These are phyloP conservation scores for Aureobasidium sp. DNA, from an alignment of 2,329 filamentous ascomycete genomes.

Conservation along the genomic window DNA sequence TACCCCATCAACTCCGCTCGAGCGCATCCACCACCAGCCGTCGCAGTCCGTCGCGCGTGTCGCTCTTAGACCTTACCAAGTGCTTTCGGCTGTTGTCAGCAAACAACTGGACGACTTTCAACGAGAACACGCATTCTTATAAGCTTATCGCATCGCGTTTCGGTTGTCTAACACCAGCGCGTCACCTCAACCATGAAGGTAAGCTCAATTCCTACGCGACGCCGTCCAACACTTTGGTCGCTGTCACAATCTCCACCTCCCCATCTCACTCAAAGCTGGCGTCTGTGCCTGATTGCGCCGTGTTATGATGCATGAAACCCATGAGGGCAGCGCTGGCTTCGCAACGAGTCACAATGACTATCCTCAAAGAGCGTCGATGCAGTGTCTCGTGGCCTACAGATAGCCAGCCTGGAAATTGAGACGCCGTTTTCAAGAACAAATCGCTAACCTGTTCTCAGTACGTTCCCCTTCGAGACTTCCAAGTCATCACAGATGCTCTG, in stretches of 20 bases:
- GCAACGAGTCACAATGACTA: neutral
- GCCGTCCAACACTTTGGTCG: neutral
- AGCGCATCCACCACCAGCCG: neutral
- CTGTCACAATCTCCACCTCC: neutral
- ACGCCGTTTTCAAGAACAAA: neutral
- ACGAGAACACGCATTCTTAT: neutral
- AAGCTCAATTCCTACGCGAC: slow-evolving; percentile 6
- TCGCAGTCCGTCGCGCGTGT: slow-evolving; percentile 10
- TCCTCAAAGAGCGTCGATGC: neutral
- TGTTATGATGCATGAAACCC: neutral
- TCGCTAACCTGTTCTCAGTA: slow-evolving; percentile 53
- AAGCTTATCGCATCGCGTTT: neutral
- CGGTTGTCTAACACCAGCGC: slow-evolving; percentile 3
- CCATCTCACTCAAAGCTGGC: neutral
- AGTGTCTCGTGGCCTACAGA: neutral
- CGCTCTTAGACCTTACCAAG: neutral
- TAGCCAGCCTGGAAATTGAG: neutral
- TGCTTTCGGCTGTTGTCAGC: neutral
- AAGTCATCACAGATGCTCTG: slow-evolving; percentile 82
- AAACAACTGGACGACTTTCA: neutral
- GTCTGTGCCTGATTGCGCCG: neutral
- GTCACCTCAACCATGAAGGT: slow-evolving; percentile 16
- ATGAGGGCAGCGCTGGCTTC: neutral
- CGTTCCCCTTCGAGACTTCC: slow-evolving; percentile 82
- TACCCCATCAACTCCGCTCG: neutral